Evolutionary conservation across 2,329 filamentous ascomycete genomes (phyloP).

Genomic region (Mycosphaerella arachidis): DNA sequence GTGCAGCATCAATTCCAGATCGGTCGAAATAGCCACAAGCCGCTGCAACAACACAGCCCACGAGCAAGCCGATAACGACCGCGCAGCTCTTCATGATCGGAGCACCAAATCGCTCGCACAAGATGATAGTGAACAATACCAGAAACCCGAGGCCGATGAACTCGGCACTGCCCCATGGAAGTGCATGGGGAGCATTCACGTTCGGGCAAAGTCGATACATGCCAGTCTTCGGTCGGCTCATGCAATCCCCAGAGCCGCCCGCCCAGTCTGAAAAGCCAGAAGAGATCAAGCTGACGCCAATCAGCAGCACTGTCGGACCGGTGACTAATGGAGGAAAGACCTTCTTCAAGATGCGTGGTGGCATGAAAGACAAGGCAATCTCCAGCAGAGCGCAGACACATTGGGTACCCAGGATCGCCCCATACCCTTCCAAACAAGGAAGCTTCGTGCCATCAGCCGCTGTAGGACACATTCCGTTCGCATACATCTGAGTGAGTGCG

Average conservation of each 20-base stretch:
- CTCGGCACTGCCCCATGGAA: conserved; percentile 74
- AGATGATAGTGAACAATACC: conserved; percentile 72
- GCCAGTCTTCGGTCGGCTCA: conserved; percentile 41
- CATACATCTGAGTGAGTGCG: conserved; percentile 72
- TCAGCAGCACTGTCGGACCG: conserved; percentile 63
- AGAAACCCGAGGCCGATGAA: conserved; percentile 75
- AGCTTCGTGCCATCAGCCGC: conserved; percentile 60
- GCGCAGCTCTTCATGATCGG: conserved; percentile 80
- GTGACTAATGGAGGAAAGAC: conserved; percentile 76
- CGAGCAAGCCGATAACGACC: conserved; percentile 68
- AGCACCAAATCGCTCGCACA: conserved; percentile 75
- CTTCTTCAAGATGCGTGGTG: conserved; percentile 57
- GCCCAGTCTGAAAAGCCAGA: conserved; percentile 74
- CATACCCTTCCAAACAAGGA: conserved; percentile 72
- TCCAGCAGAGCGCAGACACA: conserved; percentile 54
- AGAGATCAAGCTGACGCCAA: conserved; percentile 68
- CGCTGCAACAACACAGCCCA: conserved; percentile 73
- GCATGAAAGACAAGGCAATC: conserved; percentile 69
- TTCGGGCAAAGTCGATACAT: conserved; percentile 63
- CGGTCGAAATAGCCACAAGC: conserved; percentile 74
- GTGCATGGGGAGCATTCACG: conserved; percentile 63
- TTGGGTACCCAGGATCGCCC: conserved; percentile 65
- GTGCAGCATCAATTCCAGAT: conserved; percentile 66
- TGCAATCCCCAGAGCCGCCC: conserved; percentile 62
- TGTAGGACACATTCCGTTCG: conserved; percentile 61